Conservation (phyloP, 2,329 filamentous ascomycete genomes). For the Arthrobotrys musiformis region DNA sequence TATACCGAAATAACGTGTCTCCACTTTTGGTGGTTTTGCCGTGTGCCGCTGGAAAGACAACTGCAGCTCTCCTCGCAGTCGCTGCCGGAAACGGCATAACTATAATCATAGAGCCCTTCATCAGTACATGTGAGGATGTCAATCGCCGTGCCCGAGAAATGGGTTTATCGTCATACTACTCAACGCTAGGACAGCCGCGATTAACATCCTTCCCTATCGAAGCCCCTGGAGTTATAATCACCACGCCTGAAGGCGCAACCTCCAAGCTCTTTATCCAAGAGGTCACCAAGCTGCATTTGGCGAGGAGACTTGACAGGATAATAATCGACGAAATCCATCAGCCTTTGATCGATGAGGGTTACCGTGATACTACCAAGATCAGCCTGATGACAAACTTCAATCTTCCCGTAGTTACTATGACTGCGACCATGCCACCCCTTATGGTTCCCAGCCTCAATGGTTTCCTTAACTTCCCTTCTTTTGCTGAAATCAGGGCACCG, state of each 20-base stretch:
- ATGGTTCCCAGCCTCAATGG: neutral
- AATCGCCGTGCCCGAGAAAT: neutral
- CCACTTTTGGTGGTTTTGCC: neutral
- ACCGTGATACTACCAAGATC: neutral
- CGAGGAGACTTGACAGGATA: neutral
- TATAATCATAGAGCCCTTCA: slow-evolving; percentile 10
- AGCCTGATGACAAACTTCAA: no score
- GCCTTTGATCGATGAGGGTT: slow-evolving; percentile 5
- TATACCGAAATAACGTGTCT: neutral
- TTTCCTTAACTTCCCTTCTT: neutral
- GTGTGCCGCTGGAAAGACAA: slow-evolving; percentile 4
- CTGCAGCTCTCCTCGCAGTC: neutral
- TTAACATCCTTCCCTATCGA: neutral
- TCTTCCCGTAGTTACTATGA: neutral
- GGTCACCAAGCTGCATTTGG: neutral
- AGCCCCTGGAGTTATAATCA: neutral
- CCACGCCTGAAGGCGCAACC: neutral
- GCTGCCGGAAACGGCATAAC: neutral
- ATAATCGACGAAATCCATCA: slow-evolving; percentile 23
- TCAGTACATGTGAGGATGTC: neutral
- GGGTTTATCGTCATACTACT: neutral
- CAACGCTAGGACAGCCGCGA: neutral
- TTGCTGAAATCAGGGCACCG: neutral
- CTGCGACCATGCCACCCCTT: neutral
- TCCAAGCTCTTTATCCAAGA: neutral